These are phyloP conservation scores for Rhododendron ferrugineum DNA, from an alignment of 148 eudicot species.

Conservation along the genomic window DNA sequence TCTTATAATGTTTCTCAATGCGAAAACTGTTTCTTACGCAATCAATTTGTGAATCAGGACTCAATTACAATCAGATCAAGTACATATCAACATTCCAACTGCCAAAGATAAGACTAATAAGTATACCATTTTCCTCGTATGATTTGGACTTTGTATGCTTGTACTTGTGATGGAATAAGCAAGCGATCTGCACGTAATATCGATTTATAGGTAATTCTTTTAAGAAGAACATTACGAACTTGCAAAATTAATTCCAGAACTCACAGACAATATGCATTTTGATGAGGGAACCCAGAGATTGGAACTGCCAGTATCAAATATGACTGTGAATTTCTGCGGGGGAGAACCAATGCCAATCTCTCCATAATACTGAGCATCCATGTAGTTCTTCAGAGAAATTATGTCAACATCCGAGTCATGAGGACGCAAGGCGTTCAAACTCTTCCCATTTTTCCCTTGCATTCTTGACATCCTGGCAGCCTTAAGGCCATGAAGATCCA, in stretches of 20 bases:
- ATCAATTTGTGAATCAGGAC: neutral
- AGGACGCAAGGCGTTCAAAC: constrained; percentile 11
- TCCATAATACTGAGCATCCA: constrained; percentile 79
- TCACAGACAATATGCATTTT: constrained; percentile 75
- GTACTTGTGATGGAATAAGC: constrained; percentile 68
- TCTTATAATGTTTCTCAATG: too few species aligned
- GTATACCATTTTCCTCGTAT: constrained; percentile 47
- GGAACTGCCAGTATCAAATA: constrained; percentile 88
- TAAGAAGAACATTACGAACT: neutral
- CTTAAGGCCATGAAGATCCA: constrained; percentile 37
- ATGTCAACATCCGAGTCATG: constrained; percentile 30
- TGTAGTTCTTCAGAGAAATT: constrained; percentile 54
- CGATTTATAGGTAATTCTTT: neutral
- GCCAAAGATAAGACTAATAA: neutral
- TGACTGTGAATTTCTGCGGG: constrained; percentile 68
- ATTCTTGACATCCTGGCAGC: constrained; percentile 37
- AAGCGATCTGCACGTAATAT: constrained; percentile 48
- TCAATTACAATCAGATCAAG: neutral
- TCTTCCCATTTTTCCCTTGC: constrained; percentile 19
- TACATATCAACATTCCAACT: neutral
- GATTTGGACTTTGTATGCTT: constrained; percentile 51
- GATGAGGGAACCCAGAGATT: constrained; percentile 89
- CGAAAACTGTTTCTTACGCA: neutral
- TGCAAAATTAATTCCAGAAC: constrained; percentile 20
- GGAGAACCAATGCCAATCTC: constrained; percentile 81